Evolutionary conservation across 2,329 filamentous ascomycete species (phyloP).

Genomic region (Scleromitrula shiraiana): DNA sequence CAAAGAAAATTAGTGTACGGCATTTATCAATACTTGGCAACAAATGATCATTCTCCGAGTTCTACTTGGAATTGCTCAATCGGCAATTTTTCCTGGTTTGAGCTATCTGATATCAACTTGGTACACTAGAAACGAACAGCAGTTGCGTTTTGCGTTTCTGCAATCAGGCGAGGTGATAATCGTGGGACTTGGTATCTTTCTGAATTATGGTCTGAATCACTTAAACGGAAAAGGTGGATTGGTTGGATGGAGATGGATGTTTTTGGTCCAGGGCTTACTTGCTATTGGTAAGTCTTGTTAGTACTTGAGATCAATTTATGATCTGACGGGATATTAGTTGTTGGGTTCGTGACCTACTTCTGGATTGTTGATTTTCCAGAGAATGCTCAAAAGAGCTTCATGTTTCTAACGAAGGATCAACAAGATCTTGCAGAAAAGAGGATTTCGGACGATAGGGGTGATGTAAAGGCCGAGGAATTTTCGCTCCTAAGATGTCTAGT

Average conservation of each 20-base stretch:
- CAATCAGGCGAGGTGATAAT: conserved; percentile 57
- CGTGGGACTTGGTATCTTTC: conserved; percentile 32
- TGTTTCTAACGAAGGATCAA: conserved; percentile 42
- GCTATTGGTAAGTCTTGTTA: conserved; percentile 34
- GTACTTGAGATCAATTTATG: background rate
- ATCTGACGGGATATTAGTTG: conserved; percentile 26
- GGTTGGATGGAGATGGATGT: conserved; percentile 61
- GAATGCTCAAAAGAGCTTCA: conserved; percentile 44
- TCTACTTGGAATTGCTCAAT: conserved; percentile 56
- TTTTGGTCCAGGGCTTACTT: conserved; percentile 43
- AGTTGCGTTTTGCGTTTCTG: conserved; percentile 56
- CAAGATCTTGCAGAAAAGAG: conserved; percentile 41
- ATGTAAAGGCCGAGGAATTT: conserved; percentile 45
- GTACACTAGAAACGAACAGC: conserved; percentile 29
- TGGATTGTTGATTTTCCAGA: conserved; percentile 60
- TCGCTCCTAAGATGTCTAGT: conserved; percentile 47
- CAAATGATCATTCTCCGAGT: conserved; percentile 63
- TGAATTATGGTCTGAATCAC: conserved; percentile 59
- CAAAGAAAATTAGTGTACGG: conserved; percentile 41
- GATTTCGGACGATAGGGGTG: conserved; percentile 51
- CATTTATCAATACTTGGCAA: conserved; percentile 58
- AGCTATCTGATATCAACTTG: conserved; percentile 39
- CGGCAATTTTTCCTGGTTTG: conserved; percentile 43
- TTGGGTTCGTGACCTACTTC: conserved; percentile 47
- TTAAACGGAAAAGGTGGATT: conserved; percentile 46